A percentile compares a stretch with the other conserved stretches of the same genome.
Evolutionary conservation across 345 rosid species (phyloP).

Genomic region (Salix exigua): DNA sequence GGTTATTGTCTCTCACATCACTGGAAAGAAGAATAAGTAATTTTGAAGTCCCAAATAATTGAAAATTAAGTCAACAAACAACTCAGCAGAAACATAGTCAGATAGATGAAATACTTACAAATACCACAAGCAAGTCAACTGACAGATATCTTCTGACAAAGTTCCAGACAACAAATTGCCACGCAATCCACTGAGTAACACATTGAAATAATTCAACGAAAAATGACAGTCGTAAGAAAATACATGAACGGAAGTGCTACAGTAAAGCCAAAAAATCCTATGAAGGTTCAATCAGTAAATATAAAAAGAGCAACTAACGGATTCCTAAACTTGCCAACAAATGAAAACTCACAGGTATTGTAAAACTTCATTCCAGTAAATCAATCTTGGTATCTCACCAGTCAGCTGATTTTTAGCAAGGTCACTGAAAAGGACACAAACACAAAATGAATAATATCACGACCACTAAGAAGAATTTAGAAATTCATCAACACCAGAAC

Average conservation of each 20-base stretch:
- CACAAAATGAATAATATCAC: neutral
- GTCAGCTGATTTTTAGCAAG: constrained; percentile 77
- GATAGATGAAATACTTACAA: constrained; percentile 54
- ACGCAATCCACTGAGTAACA: constrained; percentile 61
- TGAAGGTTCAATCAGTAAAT: neutral
- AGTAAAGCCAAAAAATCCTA: neutral
- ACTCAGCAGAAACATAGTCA: neutral
- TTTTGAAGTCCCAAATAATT: neutral
- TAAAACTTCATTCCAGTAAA: constrained; percentile 94
- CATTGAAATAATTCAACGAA: neutral
- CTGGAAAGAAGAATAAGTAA: constrained; percentile 30
- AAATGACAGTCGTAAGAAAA: no score
- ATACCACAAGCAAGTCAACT: constrained; percentile 90
- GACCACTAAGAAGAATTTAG: no score
- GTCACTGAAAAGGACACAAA: constrained; percentile 40
- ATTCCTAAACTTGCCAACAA: no score
- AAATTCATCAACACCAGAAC: no score
- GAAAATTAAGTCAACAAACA: neutral
- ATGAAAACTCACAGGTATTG: constrained; percentile 71
- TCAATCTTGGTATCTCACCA: constrained; percentile 81
- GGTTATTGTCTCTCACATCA: constrained; percentile 90
- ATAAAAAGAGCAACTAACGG: neutral
- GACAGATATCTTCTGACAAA: constrained; percentile 84
- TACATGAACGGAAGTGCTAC: neutral
- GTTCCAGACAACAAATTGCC: constrained; percentile 79